Evolutionary conservation across 371 early-diverging fungal species (phyloP), one percentile per base, ranked within the genome.

Genomic region (Mortierella sp.): DNA sequence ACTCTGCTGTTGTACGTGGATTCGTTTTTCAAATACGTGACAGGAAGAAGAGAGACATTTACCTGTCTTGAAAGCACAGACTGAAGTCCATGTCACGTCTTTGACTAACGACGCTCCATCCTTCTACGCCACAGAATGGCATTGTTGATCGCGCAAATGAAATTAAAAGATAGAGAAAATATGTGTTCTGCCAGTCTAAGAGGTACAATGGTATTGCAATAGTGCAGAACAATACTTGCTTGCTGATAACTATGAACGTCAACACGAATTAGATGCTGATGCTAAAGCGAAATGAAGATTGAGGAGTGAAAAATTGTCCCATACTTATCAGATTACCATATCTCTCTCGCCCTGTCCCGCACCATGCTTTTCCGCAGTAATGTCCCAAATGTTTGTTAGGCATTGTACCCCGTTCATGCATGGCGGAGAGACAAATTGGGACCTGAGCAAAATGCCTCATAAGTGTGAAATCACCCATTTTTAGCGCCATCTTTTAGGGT

Each of bases 1-100:
- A n/a, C n/a, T n/a, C n/a, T n/a, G n/a, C n/a, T n/a, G n/a, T n/a
- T n/a, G n/a, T n/a, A n/a, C n/a, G n/a, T n/a, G 24, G 8, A 24
- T 23, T 24, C 23, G 48, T 4, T n/a, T 24, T 23, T 47, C 48
- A 23, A 24, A n/a, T n/a, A 47, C 48, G 24, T 47, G 48, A 47
- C 8, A n/a, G n/a, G n/a, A n/a, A n/a, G n/a, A n/a, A n/a, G n/a
- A 24, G 24, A n/a, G 48, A 51, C 23, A 26, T n/a, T n/a, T 81
- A 87, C 89, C 80, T 80, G 72, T 88, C 83, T 66, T 91, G 89
- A 62, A 87, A 91, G 61, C 91, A 91, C 32, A 86, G 83, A 6
- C 88, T 86, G 32, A 91, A 87, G 72, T 91, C 91, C 66, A 65
- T 57, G 11, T 41, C 52, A 12, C 66, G 57, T 2, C 39, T 26